Percentiles rank a stretch among this genome's conserved stretches.
phyloP scores from a whole-genome alignment of 176 grass and related monocot genomes.

The Thinopyrum elongatum region DNA sequence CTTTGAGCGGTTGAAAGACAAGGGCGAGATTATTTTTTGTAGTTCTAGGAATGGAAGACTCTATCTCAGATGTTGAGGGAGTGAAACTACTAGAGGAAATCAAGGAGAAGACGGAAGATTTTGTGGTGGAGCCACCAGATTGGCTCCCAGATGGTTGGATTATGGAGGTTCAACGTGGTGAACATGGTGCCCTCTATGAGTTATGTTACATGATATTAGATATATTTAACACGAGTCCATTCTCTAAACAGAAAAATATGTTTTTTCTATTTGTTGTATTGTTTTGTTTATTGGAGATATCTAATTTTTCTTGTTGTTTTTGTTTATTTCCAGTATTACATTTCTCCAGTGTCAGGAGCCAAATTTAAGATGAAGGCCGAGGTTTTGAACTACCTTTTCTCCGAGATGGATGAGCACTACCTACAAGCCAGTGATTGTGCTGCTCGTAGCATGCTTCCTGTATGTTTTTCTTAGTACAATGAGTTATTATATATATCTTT shows the following conservation, averaged over 20 bases:
- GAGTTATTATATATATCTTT: no score
- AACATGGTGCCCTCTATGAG: background rate
- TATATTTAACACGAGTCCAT: no score
- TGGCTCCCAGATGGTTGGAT: slow-evolving; percentile 62
- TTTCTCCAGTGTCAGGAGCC: slow-evolving; percentile 30
- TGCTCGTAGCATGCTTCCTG: no score
- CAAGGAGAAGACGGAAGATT: background rate
- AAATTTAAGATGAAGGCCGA: slow-evolving; percentile 27
- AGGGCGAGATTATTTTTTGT: no score
- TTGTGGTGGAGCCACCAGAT: background rate
- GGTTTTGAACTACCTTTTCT: no score
- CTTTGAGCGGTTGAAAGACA: no score
- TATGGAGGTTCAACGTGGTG: slow-evolving; percentile 28
- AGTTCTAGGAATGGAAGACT: no score
- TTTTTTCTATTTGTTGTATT: background rate
- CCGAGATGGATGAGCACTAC: background rate
- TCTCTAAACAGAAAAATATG: no score
- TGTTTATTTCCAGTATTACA: slow-evolving; percentile 34
- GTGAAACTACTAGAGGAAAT: background rate
- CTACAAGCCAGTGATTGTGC: background rate
- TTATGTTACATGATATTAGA: slow-evolving; percentile 25
- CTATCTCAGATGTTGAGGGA: background rate
- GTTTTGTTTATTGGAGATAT: background rate
- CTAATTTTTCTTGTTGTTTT: background rate
- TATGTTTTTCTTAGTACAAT: background rate